phyloP scores from a whole-genome alignment of 2,329 filamentous ascomycete genomes.

The Hymenoscyphus fraxineus region DNA sequence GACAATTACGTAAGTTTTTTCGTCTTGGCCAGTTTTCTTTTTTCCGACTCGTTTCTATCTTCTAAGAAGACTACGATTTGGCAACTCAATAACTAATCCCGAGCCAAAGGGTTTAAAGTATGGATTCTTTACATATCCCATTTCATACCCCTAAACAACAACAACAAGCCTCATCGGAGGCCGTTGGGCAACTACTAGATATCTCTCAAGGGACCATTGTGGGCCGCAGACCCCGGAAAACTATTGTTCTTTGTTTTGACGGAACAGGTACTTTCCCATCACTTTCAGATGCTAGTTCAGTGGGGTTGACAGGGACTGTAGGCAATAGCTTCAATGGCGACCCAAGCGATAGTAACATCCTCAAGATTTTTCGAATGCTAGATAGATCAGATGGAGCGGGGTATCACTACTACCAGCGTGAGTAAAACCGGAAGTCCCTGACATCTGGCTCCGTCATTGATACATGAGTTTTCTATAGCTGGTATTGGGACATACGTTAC shows the following conservation, averaged over 20 bases:
- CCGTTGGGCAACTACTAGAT: background rate
- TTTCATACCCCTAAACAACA: background rate
- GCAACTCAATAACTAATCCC: background rate
- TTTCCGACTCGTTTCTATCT: background rate
- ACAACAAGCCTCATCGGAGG: background rate
- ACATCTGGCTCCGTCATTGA: background rate
- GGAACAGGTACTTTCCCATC: conserved; percentile 9
- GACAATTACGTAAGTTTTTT: background rate
- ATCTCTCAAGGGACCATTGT: background rate
- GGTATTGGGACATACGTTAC: conserved; percentile 19
- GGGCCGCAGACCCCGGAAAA: background rate
- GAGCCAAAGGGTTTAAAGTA: background rate
- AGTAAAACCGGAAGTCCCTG: background rate
- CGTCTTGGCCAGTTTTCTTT: background rate
- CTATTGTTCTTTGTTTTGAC: conserved; percentile 18
- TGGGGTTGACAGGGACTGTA: background rate
- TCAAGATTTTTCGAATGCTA: conserved; percentile 20
- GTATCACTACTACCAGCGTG: conserved; percentile 18
- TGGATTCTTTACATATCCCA: conserved; percentile 2
- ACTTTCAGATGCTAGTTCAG: background rate
- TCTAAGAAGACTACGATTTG: background rate
- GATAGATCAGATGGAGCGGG: conserved; percentile 8
- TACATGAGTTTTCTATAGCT: background rate
- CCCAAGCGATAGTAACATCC: conserved; percentile 17
- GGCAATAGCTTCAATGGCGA: conserved; percentile 17